phyloP scores from a whole-genome alignment of 768 basidiomycete species.

The Rhizopogon roseolus region DNA sequence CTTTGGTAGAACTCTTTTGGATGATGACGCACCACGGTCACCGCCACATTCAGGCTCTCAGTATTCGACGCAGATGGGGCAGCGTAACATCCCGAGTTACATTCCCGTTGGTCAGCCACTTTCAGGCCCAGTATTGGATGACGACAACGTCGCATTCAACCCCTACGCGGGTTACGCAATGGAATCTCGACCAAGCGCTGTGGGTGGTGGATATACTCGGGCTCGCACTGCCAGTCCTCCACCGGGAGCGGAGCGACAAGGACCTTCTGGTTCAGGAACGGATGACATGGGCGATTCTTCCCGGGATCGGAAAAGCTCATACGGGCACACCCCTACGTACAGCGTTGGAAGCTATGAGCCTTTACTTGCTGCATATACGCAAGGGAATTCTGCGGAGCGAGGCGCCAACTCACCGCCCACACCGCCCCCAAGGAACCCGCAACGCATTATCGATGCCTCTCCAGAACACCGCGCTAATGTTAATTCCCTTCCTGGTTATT shows the following conservation, averaged over 20 bases:
- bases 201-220: constrained; percentile 37
- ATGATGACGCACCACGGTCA: constrained; percentile 40
- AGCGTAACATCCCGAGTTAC: constrained; percentile 26
- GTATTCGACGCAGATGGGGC: constrained; percentile 32
- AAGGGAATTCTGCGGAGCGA: constrained; percentile 17
- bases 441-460: constrained; percentile 2
- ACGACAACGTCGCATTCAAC: constrained; percentile 31
- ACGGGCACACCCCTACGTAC: constrained; percentile 41
- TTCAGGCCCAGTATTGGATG: constrained; percentile 23
- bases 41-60: constrained; percentile 15
- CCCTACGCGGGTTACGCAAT: constrained; percentile 45
- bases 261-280: constrained; percentile 7
- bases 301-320: constrained; percentile 26
- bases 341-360: constrained; percentile 60
- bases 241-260: constrained; percentile 20
- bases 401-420: constrained; percentile 5
- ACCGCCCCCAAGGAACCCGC: constrained; percentile 30
- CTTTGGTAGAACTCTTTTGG: constrained; percentile 60
- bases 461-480: constrained; percentile 1
- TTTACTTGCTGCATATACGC: constrained; percentile 43
- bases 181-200: constrained; percentile 8
- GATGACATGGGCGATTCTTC: constrained; percentile 22
- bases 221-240: constrained; percentile 46
- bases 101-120: constrained; percentile 18
- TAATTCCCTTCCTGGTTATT: constrained; percentile 3